Conservation (phyloP, 2,329 filamentous ascomycete genomes). For the Neonectria ditissima region DNA sequence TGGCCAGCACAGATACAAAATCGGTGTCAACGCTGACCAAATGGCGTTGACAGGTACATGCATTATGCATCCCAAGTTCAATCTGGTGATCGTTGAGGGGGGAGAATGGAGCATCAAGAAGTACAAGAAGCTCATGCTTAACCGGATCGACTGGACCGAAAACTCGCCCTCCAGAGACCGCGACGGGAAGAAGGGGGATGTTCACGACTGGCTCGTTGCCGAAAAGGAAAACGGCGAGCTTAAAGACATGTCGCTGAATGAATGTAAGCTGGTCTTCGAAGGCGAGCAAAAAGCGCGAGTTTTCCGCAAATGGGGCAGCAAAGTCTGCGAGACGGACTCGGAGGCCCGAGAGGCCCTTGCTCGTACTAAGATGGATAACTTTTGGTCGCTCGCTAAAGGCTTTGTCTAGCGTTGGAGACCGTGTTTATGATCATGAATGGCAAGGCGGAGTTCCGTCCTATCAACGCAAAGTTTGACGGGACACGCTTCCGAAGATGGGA, state of each 20-base stretch:
- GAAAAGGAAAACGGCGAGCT: conserved; percentile 82
- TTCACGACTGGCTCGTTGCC: conserved; percentile 81
- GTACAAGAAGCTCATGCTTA: conserved; percentile 93
- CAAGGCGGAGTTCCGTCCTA: background rate
- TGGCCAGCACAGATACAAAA: conserved; percentile 92
- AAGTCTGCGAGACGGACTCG: conserved; percentile 92
- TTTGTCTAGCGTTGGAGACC: conserved; percentile 31
- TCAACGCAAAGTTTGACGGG: background rate
- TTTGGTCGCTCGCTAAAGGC: conserved; percentile 91
- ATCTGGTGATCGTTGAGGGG: conserved; percentile 91
- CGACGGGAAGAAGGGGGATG: conserved; percentile 70
- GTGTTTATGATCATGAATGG: background rate
- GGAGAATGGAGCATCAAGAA: conserved; percentile 84
- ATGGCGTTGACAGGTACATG: conserved; percentile 88
- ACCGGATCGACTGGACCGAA: conserved; percentile 95
- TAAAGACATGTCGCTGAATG: conserved; percentile 85
- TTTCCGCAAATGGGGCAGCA: conserved; percentile 89
- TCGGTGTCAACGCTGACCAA: conserved; percentile 92
- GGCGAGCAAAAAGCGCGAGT: conserved; percentile 83
- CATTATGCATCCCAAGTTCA: conserved; percentile 90
- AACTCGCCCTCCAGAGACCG: conserved; percentile 77
- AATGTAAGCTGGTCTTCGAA: conserved; percentile 88
- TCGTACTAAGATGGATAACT: conserved; percentile 90
- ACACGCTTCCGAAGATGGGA: background rate
- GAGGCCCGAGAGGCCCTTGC: conserved; percentile 85